Conservation (phyloP, 2,329 filamentous ascomycete genomes). For the Penicillium sp. region DNA sequence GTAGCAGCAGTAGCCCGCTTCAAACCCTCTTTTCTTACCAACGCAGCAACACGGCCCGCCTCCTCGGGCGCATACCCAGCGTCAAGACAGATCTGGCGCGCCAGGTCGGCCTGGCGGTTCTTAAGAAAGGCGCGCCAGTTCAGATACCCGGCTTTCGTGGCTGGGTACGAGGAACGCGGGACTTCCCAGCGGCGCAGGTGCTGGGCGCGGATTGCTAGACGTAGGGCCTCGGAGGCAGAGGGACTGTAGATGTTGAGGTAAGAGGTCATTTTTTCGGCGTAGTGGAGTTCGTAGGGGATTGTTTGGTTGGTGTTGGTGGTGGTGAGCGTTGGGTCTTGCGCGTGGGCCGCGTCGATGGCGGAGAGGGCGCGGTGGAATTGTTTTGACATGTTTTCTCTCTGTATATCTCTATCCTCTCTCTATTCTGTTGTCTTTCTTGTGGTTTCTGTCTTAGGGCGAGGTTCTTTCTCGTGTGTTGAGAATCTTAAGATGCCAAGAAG, state of each 20-base stretch:
- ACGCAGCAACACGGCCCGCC: constrained; percentile 59
- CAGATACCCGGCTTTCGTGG: constrained; percentile 72
- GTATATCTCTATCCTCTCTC: neutral
- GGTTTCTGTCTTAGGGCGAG: too few species aligned
- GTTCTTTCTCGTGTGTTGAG: neutral
- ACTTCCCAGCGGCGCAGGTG: constrained; percentile 85
- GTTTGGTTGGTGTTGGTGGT: constrained; percentile 33
- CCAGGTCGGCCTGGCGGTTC: constrained; percentile 66
- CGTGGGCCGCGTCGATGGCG: constrained; percentile 70
- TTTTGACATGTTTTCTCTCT: constrained; percentile 23
- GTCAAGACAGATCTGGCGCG: constrained; percentile 50
- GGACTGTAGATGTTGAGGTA: constrained; percentile 64
- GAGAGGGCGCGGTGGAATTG: constrained; percentile 50
- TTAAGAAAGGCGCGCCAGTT: constrained; percentile 72
- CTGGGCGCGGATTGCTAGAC: constrained; percentile 75
- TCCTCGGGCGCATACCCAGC: constrained; percentile 52
- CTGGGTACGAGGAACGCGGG: constrained; percentile 67
- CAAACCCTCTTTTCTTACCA: constrained; percentile 76
- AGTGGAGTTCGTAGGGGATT: constrained; percentile 75
- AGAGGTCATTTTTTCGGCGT: constrained; percentile 72
- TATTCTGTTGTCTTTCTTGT: neutral
- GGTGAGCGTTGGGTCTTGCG: constrained; percentile 60
- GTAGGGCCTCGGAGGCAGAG: constrained; percentile 61
- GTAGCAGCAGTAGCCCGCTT: constrained; percentile 24
- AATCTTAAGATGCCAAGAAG: neutral